phyloP scores from a whole-genome alignment of 352 stramenopile genomes.

The Ophiocytium majus region DNA sequence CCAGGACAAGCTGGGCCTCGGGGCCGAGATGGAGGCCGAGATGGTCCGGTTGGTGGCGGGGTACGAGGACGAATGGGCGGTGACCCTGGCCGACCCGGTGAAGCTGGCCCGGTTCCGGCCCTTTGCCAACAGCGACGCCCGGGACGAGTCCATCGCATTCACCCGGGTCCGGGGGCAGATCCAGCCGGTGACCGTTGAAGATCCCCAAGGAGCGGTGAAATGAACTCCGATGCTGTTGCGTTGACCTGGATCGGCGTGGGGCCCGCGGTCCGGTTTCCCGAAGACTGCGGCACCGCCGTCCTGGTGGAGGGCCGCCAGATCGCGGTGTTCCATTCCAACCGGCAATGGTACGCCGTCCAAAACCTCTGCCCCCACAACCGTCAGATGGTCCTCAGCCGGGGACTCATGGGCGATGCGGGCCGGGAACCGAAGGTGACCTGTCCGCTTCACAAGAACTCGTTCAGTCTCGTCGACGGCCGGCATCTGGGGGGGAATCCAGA shows the following conservation, averaged over 20 bases:
- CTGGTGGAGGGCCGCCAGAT: neutral
- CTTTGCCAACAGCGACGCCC: too few relatives aligned
- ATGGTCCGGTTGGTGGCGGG: conserved; percentile 83
- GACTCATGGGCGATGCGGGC: conserved; percentile 75
- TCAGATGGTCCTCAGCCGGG: conserved; percentile 73
- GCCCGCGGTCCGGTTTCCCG: neutral
- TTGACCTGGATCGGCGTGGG: neutral
- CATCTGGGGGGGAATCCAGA: conserved; percentile 67
- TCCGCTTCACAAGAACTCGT: conserved; percentile 86
- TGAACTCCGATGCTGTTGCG: neutral
- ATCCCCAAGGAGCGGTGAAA: too few relatives aligned
- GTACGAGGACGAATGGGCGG: conserved; percentile 89
- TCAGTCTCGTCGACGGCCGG: conserved; percentile 63
- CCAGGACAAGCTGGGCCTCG: conserved; percentile 80
- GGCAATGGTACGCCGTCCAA: conserved; percentile 82
- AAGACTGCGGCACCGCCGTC: neutral
- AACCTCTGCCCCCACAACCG: conserved; percentile 87
- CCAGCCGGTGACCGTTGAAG: too few relatives aligned
- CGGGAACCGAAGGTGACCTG: conserved; percentile 79
- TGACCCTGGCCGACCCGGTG: too few relatives aligned
- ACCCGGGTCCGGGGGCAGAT: too few relatives aligned
- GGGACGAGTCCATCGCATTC: too few relatives aligned
- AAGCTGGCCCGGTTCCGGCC: too few relatives aligned
- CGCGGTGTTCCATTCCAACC: conserved; percentile 62
- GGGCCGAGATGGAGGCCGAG: conserved; percentile 70